Percentiles rank a stretch among this genome's conserved stretches.
phyloP scores from a whole-genome alignment of 129 eudicot genomes.

The Glebionis coronaria region DNA sequence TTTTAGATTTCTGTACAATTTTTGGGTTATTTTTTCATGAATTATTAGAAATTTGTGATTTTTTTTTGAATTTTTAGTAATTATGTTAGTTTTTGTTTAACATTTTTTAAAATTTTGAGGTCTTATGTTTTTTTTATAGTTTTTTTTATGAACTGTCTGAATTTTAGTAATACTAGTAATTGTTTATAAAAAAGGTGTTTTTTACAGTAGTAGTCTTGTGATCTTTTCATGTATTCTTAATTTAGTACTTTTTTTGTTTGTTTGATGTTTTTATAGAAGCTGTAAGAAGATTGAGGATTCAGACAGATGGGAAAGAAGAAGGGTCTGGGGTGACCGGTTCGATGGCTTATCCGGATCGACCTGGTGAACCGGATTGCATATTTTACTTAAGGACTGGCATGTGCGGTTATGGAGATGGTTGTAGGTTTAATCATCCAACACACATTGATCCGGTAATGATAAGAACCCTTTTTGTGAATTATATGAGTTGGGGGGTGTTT shows the following conservation, averaged over 20 bases:
- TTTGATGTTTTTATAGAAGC: slow-evolving; percentile 36
- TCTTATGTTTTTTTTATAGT: background rate
- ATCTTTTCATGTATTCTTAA: too few species aligned
- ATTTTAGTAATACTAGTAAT: background rate
- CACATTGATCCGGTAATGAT: slow-evolving; percentile 52
- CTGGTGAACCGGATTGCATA: slow-evolving; percentile 86
- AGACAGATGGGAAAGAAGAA: slow-evolving; percentile 38
- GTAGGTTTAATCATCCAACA: slow-evolving; percentile 87
- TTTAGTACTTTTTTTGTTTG: background rate
- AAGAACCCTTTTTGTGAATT: slow-evolving; percentile 4
- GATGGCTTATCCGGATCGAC: slow-evolving; percentile 64
- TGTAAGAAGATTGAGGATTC: slow-evolving; percentile 45
- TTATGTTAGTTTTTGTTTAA: background rate
- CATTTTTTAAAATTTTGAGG: background rate
- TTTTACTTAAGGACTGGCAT: slow-evolving; percentile 67
- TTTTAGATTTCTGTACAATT: background rate
- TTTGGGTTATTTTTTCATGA: background rate
- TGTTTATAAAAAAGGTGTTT: background rate
- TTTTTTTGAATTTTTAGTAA: background rate
- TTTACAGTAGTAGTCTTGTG: too few species aligned
- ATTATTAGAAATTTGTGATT: background rate
- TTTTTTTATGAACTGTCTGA: slow-evolving; percentile 7
- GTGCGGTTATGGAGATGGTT: slow-evolving; percentile 79
- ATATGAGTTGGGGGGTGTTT: too few species aligned
- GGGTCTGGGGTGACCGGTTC: slow-evolving; percentile 33